phyloP scores from a whole-genome alignment of 805 yeast genomes.

The Wilhelminamyces savonicus region DNA sequence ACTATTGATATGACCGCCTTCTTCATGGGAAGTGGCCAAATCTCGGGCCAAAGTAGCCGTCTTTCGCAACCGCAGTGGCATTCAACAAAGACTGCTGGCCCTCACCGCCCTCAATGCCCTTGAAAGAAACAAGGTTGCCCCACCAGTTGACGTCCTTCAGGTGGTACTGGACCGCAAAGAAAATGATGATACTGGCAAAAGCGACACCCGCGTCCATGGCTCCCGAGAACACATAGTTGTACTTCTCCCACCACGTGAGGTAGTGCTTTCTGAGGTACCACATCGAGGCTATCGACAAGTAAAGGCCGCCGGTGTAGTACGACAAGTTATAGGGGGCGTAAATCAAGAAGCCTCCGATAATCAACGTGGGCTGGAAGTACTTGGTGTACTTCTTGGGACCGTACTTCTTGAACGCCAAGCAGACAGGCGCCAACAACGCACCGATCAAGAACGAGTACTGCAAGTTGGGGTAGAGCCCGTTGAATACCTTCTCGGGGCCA shows the following conservation, averaged over 20 bases:
- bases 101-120: slow-evolving; percentile 10
- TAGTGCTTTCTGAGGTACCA: slow-evolving; percentile 20
- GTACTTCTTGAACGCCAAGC: slow-evolving; percentile 9
- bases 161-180: slow-evolving; percentile 31
- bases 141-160: slow-evolving; percentile 22
- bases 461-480: slow-evolving; percentile 27
- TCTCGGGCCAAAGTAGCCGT: slow-evolving; percentile 17
- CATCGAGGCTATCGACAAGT: slow-evolving; percentile 21
- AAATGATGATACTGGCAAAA: slow-evolving; percentile 26
- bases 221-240: slow-evolving; percentile 26
- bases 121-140: slow-evolving; percentile 18
- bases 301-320: slow-evolving; percentile 24
- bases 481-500: slow-evolving; percentile 34
- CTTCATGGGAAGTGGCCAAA: slow-evolving; percentile 10
- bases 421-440: slow-evolving; percentile 16
- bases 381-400: slow-evolving; percentile 13
- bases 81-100: neutral
- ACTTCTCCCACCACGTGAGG: slow-evolving; percentile 29
- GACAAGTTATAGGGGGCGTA: slow-evolving; percentile 29
- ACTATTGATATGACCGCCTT: too few relatives aligned
- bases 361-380: slow-evolving; percentile 27
- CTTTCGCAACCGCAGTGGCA: slow-evolving; percentile 9
- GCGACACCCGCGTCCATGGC: slow-evolving; percentile 30
- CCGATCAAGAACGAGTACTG: slow-evolving; percentile 31
- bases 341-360: slow-evolving; percentile 25